Evolutionary conservation across 495 filamentous ascomycete genomes (phyloP).

Genomic region (Penicillium waksmanii): DNA sequence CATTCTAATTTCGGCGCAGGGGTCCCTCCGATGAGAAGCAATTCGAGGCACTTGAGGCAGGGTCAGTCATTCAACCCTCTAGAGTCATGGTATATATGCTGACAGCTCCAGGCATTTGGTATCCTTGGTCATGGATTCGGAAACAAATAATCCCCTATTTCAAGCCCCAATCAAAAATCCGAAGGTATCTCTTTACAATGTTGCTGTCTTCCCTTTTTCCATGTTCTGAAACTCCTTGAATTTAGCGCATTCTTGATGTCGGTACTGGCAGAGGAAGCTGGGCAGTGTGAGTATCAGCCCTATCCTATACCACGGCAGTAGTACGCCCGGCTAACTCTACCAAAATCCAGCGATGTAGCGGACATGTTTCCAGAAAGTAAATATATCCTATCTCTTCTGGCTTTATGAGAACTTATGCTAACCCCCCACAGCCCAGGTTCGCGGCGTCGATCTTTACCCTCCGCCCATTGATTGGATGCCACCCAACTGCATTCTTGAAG

Average conservation of each 20-base stretch:
- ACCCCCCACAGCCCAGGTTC: neutral
- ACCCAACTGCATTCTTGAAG: slow-evolving; percentile 3
- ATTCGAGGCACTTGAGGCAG: slow-evolving; percentile 2
- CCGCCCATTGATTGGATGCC: slow-evolving; percentile 4
- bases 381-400: neutral
- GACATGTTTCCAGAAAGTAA: slow-evolving; percentile 1
- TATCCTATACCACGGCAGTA: neutral
- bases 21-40: neutral
- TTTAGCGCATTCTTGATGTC: slow-evolving; percentile 1
- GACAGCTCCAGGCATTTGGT: neutral
- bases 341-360: neutral
- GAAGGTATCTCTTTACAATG: neutral
- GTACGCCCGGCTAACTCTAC: neutral
- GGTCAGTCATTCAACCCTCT: neutral
- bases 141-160: neutral
- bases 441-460: slow-evolving; percentile 3
- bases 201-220: neutral
- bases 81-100: neutral
- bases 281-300: neutral
- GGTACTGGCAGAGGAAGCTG: slow-evolving; percentile 4
- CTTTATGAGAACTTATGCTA: neutral
- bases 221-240: neutral
- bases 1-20: neutral
- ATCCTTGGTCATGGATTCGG: neutral
- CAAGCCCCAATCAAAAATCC: neutral